Percentiles rank a stretch among this genome's conserved stretches.
Evolutionary conservation across 1,139 yeast genomes (phyloP).

Genomic region (Pichia sp.): DNA sequence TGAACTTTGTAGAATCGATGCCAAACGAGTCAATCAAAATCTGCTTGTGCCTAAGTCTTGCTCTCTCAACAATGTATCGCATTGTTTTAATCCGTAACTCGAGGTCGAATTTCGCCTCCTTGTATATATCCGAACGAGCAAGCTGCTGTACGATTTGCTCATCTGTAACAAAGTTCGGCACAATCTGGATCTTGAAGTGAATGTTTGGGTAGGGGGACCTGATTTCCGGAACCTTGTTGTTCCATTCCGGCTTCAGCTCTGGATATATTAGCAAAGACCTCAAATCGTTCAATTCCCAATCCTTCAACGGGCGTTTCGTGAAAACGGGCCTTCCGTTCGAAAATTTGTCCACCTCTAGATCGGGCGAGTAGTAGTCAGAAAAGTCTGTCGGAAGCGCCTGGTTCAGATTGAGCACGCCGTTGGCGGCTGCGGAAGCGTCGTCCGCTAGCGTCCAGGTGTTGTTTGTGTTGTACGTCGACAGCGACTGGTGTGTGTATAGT

Average conservation of each 20-base stretch:
- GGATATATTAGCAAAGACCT: constrained; percentile 55
- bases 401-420: constrained; percentile 25
- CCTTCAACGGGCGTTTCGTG: constrained; percentile 54
- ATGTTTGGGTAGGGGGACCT: constrained; percentile 26
- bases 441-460: neutral
- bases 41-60: constrained; percentile 45
- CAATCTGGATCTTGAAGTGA: constrained; percentile 37
- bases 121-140: constrained; percentile 53
- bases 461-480: constrained; percentile 14
- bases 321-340: constrained; percentile 56
- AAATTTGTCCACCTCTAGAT: constrained; percentile 45
- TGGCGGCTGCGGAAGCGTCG: neutral
- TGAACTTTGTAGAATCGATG: constrained; percentile 22
- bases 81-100: constrained; percentile 55
- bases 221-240: constrained; percentile 44
- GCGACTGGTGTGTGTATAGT: constrained; percentile 17
- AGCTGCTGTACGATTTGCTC: constrained; percentile 43
- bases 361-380: constrained; percentile 53
- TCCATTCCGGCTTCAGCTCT: constrained; percentile 49
- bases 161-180: constrained; percentile 51
- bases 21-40: constrained; percentile 29
- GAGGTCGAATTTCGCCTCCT: constrained; percentile 51
- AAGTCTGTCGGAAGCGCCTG: constrained; percentile 46
- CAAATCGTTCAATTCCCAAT: constrained; percentile 65
- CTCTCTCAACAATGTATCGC: constrained; percentile 52